Evolutionary conservation across 495 filamentous ascomycete genomes (phyloP).

Genomic region (Articulospora tetracladia): DNA sequence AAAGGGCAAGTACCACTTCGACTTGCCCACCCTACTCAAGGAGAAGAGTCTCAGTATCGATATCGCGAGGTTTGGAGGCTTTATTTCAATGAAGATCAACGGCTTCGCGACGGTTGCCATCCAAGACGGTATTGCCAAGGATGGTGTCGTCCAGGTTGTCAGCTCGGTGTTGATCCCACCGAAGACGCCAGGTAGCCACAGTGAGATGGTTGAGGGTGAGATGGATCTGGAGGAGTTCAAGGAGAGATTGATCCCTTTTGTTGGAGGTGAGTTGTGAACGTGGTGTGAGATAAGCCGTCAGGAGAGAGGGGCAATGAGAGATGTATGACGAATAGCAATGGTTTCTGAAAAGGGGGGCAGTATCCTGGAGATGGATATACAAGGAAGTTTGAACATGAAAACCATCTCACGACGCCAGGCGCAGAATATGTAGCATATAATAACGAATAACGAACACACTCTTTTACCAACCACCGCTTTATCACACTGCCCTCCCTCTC

Average conservation of each 20-base stretch:
- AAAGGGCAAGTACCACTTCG: slow-evolving; percentile 43
- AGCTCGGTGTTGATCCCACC: slow-evolving; percentile 71
- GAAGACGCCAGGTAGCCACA: slow-evolving; percentile 33
- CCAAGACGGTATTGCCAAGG: slow-evolving; percentile 61
- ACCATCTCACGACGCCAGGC: too few relatives aligned
- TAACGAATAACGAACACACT: too few relatives aligned
- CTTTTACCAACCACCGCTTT: too few relatives aligned
- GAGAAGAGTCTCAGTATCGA: slow-evolving; percentile 61
- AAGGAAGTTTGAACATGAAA: too few relatives aligned
- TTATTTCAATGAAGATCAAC: slow-evolving; percentile 67
- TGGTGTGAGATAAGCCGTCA: background rate
- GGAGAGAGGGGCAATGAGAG: background rate
- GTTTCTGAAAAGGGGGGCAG: background rate
- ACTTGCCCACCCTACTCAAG: slow-evolving; percentile 62
- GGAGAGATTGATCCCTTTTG: slow-evolving; percentile 21
- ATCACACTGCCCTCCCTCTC: too few relatives aligned
- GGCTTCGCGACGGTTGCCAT: slow-evolving; percentile 55
- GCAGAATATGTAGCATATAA: too few relatives aligned
- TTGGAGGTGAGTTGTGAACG: slow-evolving; percentile 21
- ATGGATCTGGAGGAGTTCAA: slow-evolving; percentile 61
- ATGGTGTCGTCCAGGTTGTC: slow-evolving; percentile 77
- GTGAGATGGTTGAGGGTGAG: slow-evolving; percentile 39
- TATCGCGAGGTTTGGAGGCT: slow-evolving; percentile 56
- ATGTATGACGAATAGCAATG: background rate
- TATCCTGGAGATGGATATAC: background rate